These are phyloP conservation scores for Oryza officinalis DNA, from an alignment of 176 grass and related monocot genomes.

Conservation along the genomic window DNA sequence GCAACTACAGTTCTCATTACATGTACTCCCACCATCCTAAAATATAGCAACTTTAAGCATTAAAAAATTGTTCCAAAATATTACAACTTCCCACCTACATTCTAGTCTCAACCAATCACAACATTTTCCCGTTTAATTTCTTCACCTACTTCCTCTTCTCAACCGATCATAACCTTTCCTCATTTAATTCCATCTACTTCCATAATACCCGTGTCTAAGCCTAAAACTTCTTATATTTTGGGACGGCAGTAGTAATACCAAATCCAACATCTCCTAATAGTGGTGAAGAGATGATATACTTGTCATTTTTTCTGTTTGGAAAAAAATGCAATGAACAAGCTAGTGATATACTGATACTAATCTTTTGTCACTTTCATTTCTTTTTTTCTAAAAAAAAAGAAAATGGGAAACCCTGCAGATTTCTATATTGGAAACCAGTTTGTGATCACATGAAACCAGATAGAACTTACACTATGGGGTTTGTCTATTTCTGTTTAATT, in stretches of 20 bases:
- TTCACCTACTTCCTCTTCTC: too few species aligned
- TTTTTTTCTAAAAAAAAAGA: neutral
- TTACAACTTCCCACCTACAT: too few species aligned
- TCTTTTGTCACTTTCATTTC: neutral
- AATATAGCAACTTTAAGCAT: too few species aligned
- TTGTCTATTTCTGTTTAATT: neutral
- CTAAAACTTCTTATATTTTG: too few species aligned
- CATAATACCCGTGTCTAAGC: too few species aligned
- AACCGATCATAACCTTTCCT: too few species aligned
- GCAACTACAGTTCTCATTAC: neutral
- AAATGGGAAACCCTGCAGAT: neutral
- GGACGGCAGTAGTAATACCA: neutral
- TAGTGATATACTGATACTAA: neutral
- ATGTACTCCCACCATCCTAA: neutral
- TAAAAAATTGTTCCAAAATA: too few species aligned
- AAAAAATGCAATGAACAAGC: neutral
- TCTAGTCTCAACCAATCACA: too few species aligned
- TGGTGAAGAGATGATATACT: neutral
- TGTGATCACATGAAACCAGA: neutral
- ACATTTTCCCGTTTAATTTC: too few species aligned
- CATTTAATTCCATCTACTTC: too few species aligned
- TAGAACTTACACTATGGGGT: too few species aligned
- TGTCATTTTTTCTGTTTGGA: neutral
- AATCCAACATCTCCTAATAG: slow-evolving; percentile 6
- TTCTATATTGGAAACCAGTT: neutral